Evolutionary conservation across 805 yeast species (phyloP).

Genomic region (Clavispora vitiphila): DNA sequence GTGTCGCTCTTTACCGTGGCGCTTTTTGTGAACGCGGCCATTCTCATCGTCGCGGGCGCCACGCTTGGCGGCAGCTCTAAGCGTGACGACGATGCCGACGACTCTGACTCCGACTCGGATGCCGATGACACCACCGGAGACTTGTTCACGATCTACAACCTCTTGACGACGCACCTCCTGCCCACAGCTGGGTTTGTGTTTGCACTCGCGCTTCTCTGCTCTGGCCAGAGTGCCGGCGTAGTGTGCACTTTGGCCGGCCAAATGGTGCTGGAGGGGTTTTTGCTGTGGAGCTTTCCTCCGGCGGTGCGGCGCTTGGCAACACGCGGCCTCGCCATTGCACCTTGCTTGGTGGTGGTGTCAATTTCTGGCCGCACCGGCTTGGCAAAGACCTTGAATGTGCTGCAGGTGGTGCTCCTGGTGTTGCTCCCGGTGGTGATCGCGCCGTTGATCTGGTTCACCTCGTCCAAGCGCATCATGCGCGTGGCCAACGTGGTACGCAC

Average conservation of each 20-base stretch:
- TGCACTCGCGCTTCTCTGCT: constrained; percentile 81
- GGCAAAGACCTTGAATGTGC: constrained; percentile 64
- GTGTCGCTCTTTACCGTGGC: constrained; percentile 83
- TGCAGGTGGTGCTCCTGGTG: constrained; percentile 78
- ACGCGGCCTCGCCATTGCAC: constrained; percentile 76
- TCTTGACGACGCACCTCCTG: constrained; percentile 65
- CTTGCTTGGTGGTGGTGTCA: constrained; percentile 72
- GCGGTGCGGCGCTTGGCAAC: constrained; percentile 77
- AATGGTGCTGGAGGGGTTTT: constrained; percentile 87
- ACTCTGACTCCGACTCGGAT: constrained; percentile 15
- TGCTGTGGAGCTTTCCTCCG: constrained; percentile 75
- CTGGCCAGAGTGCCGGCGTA: constrained; percentile 95
- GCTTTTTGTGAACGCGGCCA: constrained; percentile 86
- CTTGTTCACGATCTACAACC: constrained; percentile 69
- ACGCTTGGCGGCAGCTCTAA: constrained; percentile 43
- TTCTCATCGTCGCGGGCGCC: constrained; percentile 87
- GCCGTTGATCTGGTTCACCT: constrained; percentile 79
- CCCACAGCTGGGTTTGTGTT: constrained; percentile 85
- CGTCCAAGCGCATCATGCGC: constrained; percentile 61
- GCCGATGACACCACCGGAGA: constrained; percentile 55
- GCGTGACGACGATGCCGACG: constrained; percentile 18
- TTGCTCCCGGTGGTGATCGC: constrained; percentile 85
- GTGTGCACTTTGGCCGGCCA: constrained; percentile 93
- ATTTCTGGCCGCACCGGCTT: constrained; percentile 79
- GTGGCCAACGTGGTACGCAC: constrained; percentile 38